Evolutionary conservation across 768 basidiomycete genomes (phyloP).

Genomic region (Paxillus ammoniavirescens): DNA sequence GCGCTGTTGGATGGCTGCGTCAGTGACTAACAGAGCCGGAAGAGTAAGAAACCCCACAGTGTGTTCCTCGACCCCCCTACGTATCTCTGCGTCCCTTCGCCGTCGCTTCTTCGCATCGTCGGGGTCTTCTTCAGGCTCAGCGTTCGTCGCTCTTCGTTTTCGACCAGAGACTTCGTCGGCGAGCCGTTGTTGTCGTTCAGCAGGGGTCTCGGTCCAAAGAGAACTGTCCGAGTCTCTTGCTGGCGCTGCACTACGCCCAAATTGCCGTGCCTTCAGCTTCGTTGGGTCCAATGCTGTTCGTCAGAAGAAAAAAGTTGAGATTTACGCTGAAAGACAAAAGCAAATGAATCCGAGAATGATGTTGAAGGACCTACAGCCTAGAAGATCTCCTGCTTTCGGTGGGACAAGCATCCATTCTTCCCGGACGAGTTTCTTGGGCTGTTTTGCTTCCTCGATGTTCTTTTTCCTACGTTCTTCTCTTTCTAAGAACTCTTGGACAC

Average conservation of each 20-base stretch:
- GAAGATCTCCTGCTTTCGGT: conserved; percentile 75
- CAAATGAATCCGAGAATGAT: neutral
- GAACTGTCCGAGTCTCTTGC: conserved; percentile 51
- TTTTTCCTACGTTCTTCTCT: conserved; percentile 76
- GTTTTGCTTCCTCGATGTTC: conserved; percentile 72
- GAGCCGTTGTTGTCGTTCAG: conserved; percentile 86
- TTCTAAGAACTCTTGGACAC: conserved; percentile 81
- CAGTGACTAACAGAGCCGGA: neutral
- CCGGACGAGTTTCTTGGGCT: conserved; percentile 76
- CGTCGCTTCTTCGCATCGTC: conserved; percentile 51
- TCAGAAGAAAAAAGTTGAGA: neutral
- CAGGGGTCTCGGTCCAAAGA: conserved; percentile 97
- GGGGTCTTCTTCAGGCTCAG: conserved; percentile 36
- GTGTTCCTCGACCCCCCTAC: conserved; percentile 74
- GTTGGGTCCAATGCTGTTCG: conserved; percentile 84
- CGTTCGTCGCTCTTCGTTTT: conserved; percentile 68
- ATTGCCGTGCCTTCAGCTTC: conserved; percentile 77
- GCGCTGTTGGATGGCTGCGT: conserved; percentile 29
- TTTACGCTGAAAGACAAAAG: neutral
- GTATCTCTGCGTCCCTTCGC: conserved; percentile 66
- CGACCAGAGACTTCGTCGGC: conserved; percentile 94
- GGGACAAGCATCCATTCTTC: conserved; percentile 99
- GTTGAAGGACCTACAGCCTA: conserved; percentile 58
- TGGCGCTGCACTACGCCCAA: conserved; percentile 55
- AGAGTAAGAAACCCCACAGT: conserved; percentile 47